phyloP scores from a whole-genome alignment of 768 basidiomycete genomes.

The Stropharia rugosoannulata region DNA sequence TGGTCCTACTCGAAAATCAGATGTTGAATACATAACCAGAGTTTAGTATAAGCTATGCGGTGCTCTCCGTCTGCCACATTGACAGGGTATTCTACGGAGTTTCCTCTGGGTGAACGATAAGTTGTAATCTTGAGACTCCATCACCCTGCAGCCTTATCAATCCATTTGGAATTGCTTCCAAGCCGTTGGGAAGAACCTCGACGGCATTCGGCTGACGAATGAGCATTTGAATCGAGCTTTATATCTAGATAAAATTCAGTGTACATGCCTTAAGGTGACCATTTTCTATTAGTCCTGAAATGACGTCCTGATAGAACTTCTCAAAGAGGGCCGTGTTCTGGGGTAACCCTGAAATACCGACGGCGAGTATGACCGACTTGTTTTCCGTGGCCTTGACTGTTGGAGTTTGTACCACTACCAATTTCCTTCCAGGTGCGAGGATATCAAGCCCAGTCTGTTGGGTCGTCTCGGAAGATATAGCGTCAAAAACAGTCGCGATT shows the following conservation, averaged over 20 bases:
- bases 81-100: no score
- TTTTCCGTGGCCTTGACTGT: neutral
- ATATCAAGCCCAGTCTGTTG: neutral
- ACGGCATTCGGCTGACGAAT: no score
- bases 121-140: no score
- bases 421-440: neutral
- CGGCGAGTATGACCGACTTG: neutral
- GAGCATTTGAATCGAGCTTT: no score
- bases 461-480: neutral
- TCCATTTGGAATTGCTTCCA: no score
- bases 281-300: neutral
- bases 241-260: neutral
- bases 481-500: constrained; percentile 1
- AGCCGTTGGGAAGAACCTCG: no score
- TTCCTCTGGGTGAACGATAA: no score
- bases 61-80: no score
- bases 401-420: neutral
- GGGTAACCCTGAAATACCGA: neutral
- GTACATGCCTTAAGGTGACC: neutral
- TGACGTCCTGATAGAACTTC: constrained; percentile 4
- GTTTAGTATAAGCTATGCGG: no score
- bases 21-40: no score
- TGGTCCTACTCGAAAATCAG: no score
- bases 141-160: no score
- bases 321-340: neutral